Evolutionary conservation across 805 yeast species (phyloP), one percentile per base, ranked within the genome.

Genomic region (Priceomyces melissophilus): DNA sequence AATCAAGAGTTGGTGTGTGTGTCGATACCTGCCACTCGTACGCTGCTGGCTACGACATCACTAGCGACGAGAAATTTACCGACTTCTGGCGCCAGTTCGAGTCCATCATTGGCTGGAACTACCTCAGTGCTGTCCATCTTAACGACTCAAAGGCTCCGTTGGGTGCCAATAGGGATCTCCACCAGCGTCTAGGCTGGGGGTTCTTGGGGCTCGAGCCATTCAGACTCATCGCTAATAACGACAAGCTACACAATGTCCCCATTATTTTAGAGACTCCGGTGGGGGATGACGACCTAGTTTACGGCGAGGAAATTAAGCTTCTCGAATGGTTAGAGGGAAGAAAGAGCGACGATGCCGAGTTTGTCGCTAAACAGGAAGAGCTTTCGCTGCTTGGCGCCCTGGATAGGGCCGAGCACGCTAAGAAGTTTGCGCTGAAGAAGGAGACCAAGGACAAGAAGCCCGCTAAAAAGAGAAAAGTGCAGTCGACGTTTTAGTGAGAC

Each of bases 141-240:
- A 93, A 93, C 58, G 99, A 93, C 58, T 91, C 98, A 6, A 90
- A 91, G 65, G 95, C 95, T 3, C 98, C 98, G 2, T 60, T 87
- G 32, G 93, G 84, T 2, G 89, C 96, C 16, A 87, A 87, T 53
- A 75, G 95, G 47, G 99, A 93, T 61, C 74, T 91, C 40, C 99
- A 93, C 59, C 96, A 93, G 58, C 79, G 81, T 44, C 64, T 93
- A 30, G 99, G 99, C 1, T 71, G 78, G 49, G 99, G 99, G 0
- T 93, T 87, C 54, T 56, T 93, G 35, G 96, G 96, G 0, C 68
- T 93, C 35, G 96, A 91, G 50, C 79, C 83, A 10, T 93, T 93
- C 60, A 69, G 96, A 49, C 63, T 81, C 17, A 63, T 91, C 38
- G 87, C 95, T 48, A 88, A 89, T 60, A 78, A 78, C 40, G 61